Evolutionary conservation across 2,329 filamentous ascomycete genomes (phyloP).

Genomic region (Stemphylium beticola): DNA sequence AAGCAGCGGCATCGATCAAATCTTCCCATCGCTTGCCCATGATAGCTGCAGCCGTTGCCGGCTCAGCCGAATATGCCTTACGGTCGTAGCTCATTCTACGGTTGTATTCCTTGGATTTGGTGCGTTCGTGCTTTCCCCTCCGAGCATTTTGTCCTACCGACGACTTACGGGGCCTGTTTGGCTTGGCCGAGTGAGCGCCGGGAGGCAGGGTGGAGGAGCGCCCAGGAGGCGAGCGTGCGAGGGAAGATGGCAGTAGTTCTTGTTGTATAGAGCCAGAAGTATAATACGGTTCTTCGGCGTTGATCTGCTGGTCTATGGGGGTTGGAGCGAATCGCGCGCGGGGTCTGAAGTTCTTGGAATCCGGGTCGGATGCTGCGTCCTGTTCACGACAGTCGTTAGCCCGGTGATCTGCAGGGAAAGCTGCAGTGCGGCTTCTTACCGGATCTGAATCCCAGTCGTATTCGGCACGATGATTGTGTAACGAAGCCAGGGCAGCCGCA

Average conservation of each 20-base stretch:
- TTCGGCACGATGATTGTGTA: constrained; percentile 80
- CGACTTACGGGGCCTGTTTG: constrained; percentile 78
- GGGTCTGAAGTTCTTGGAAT: constrained; percentile 47
- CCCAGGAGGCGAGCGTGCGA: constrained; percentile 81
- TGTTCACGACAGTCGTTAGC: constrained; percentile 35
- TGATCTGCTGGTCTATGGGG: constrained; percentile 73
- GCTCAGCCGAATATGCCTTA: constrained; percentile 87
- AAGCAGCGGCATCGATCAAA: constrained; percentile 91
- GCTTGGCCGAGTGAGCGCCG: constrained; percentile 74
- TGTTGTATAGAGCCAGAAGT: constrained; percentile 66
- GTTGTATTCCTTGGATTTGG: constrained; percentile 75
- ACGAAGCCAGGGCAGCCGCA: constrained; percentile 83
- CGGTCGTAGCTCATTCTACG: constrained; percentile 76
- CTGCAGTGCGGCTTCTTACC: constrained; percentile 31
- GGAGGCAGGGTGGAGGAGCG: constrained; percentile 89
- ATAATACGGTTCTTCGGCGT: constrained; percentile 52
- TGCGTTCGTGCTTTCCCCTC: constrained; percentile 79
- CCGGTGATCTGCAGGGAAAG: constrained; percentile 9
- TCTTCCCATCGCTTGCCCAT: constrained; percentile 95
- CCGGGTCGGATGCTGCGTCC: constrained; percentile 48
- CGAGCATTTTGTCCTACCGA: constrained; percentile 82
- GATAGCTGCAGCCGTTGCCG: constrained; percentile 71
- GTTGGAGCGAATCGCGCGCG: constrained; percentile 49
- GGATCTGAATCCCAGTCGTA: constrained; percentile 53
- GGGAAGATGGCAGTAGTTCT: constrained; percentile 81